These are phyloP conservation scores for Polytolypa hystricis DNA, from an alignment of 2,329 filamentous ascomycete species.

Conservation along the genomic window DNA sequence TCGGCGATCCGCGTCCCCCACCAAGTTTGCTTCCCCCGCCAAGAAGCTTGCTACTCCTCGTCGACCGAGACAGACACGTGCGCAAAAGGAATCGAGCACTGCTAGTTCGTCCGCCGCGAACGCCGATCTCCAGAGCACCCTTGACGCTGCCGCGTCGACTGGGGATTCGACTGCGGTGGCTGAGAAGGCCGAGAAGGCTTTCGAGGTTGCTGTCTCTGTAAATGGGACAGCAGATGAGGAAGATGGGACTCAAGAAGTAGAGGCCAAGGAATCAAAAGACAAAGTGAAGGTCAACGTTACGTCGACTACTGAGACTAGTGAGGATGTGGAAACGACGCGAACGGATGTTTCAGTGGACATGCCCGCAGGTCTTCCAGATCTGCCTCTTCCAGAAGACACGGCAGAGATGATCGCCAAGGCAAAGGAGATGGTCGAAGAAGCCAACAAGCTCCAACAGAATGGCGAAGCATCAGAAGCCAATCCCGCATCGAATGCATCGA, in stretches of 20 bases:
- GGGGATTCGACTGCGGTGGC: conserved; percentile 11
- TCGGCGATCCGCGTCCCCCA: conserved; percentile 49
- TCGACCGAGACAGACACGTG: conserved; percentile 41
- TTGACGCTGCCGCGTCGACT: conserved; percentile 30
- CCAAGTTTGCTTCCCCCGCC: conserved; percentile 41
- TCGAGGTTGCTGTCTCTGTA: conserved; percentile 18
- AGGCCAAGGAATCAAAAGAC: conserved; percentile 9
- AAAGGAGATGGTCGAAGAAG: conserved; percentile 74
- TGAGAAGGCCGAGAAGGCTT: conserved; percentile 17
- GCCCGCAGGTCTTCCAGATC: conserved; percentile 53
- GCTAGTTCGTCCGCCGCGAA: conserved; percentile 39
- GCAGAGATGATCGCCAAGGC: conserved; percentile 76
- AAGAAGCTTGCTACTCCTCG: conserved; percentile 43
- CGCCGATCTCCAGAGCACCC: conserved; percentile 36
- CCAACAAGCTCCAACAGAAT: conserved; percentile 38
- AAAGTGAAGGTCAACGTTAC: conserved; percentile 61
- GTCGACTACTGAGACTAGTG: conserved; percentile 42
- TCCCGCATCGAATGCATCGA: no score
- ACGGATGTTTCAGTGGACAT: conserved; percentile 68
- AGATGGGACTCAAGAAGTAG: conserved; percentile 4
- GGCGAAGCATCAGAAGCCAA: conserved; percentile 24
- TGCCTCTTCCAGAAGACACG: conserved; percentile 66
- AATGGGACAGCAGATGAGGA: background rate
- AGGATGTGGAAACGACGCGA: conserved; percentile 55
- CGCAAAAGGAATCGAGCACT: conserved; percentile 38